These are phyloP conservation scores for Fusarium fracticaudum DNA, from an alignment of 2,329 filamentous ascomycete species.

Conservation along the genomic window DNA sequence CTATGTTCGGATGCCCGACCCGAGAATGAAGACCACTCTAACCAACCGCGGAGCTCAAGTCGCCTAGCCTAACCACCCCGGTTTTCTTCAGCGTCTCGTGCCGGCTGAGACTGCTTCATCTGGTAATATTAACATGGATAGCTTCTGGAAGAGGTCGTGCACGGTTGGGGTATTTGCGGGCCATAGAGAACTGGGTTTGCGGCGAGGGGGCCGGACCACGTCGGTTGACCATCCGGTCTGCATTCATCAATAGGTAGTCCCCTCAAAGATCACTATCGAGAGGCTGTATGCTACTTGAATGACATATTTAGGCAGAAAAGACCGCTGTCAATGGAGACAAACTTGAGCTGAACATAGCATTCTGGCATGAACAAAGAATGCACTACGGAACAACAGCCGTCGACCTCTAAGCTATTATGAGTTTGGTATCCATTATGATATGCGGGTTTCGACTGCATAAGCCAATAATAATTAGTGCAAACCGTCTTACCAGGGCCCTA, in stretches of 20 bases:
- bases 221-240: neutral
- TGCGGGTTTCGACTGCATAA: no score
- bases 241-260: neutral
- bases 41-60: neutral
- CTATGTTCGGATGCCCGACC: neutral
- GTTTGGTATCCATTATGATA: no score
- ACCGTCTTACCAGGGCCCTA: fast-evolving
- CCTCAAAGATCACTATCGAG: fast-evolving
- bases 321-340: fast-evolving
- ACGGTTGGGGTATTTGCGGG: neutral
- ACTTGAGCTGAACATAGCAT: neutral
- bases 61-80: neutral
- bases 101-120: neutral
- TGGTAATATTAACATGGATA: neutral
- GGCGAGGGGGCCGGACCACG: fast-evolving
- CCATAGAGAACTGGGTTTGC: neutral
- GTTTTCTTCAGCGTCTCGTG: neutral
- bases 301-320: fast-evolving
- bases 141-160: neutral
- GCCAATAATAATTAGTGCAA: neutral
- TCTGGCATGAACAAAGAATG: neutral
- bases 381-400: neutral
- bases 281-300: no score
- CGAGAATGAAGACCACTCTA: neutral
- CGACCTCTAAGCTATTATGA: fast-evolving